Evolutionary conservation across 2,329 filamentous ascomycete genomes (phyloP), one percentile per base, ranked within the genome.

Genomic region (Phialocephala subalpina): DNA sequence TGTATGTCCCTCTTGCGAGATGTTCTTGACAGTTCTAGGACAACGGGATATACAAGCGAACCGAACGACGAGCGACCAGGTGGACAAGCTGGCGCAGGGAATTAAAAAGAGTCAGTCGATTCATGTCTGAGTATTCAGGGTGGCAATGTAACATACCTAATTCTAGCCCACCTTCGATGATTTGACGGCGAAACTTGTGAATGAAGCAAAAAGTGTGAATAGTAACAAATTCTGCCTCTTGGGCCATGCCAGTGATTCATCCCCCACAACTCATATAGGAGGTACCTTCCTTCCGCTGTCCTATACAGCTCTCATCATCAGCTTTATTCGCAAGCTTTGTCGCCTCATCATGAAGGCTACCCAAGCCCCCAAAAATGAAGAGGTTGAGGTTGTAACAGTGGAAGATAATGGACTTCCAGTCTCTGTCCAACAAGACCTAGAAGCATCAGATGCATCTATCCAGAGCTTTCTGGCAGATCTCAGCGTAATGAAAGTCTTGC

Each of bases 41-140:
- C 67, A 69, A 58, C 55, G 67, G 27, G 45, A 59, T 33, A 49
- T 58, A 22, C 64, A 69, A 57, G 65, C 65, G 16, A 69, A 47
- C 33, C 61, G 65, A 8, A 58, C 42, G 36, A 69, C 67, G 25
- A 69, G 61, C 58, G 49, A 61, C 22, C 14, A 53, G 25, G 65
- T 67, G 12, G 62, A 69, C 52, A 52, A 57, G 25, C 47, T 69
- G 3, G 65, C 67, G 35, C 59, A 62, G 47, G 65, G 62, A 1
- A 69, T 69, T 29, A 55, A 63, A 45, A 63, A 63, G 18, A 69
- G 67, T 53, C 60, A 63, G 42, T 63, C 62, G 16, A 67, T 69
- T 49, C 63, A 60, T 57, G 67, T 69, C n/a, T 69, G 47, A 62
- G 36, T 22, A 55, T 29, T 4, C 3, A 6, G 18, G 38, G 9